Evolutionary conservation across 352 stramenopile genomes (phyloP), one percentile per base, ranked within the genome.

Genomic region (Globisporangium solare): DNA sequence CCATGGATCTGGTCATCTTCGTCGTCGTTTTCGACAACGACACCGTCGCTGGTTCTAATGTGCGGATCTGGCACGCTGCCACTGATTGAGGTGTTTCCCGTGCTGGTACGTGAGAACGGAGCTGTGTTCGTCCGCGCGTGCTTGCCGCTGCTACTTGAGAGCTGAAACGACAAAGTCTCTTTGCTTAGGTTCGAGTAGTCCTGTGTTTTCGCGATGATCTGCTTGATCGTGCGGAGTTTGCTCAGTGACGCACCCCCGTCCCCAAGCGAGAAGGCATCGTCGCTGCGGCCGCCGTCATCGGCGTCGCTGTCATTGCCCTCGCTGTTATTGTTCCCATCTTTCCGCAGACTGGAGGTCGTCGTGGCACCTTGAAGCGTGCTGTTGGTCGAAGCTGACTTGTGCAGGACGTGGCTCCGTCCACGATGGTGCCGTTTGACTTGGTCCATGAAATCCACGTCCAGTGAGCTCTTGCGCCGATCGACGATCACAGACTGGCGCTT

Each of bases 141-240:
- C 18, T n/a, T 54, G 32, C 11, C 21, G 31, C 10, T 41, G 15
- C 20, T 6, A 35, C 27, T 2, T 22, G 39, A 15, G 12, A 11
- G 39, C 18, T 15, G 17, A 1, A 40, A 45, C 20, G 43, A 24
- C 5, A 32, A 49, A 37, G 15, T 17, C 12, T 51, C 12, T 15
- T 43, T 39, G 13, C 21, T 2, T 8, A 47, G 18, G 2, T 63
- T 58, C 32, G 60, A 65, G 40, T 69, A 80, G n/a, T 54, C 56
- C 17, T 83, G 71, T 0, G 67, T 76, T 46, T 67, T 80, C 17
- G 69, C 53, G 17, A 89, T 78, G 42, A 90, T 88, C 0, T 71
- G 55, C 27, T 90, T 90, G 63, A 90, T 90, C 22, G 56, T 59
- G 0, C 67, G 64, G n/a, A 90, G 54, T 47, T 88, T 90, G 11